Conservation (phyloP, 1,284 basidiomycete genomes). For the Malassezia vespertilionis region DNA sequence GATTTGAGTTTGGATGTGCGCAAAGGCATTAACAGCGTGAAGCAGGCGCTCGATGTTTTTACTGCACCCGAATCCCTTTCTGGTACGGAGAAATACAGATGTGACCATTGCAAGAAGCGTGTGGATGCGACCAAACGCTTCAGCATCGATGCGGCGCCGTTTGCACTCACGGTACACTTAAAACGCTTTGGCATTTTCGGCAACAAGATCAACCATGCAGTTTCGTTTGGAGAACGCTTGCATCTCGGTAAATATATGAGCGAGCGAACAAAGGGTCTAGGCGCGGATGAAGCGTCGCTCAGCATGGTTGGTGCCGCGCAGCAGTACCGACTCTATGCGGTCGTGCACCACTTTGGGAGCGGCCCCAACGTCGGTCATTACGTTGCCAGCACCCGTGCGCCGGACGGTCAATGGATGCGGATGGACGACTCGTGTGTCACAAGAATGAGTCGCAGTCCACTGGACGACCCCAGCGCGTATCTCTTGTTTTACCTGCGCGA, state of each 20-base stretch:
- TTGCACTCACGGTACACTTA: constrained; percentile 86
- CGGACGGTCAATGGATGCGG: constrained; percentile 67
- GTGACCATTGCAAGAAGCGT: constrained; percentile 83
- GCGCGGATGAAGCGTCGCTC: constrained; percentile 15
- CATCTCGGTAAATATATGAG: constrained; percentile 73
- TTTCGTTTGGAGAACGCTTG: constrained; percentile 71
- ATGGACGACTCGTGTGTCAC: constrained; percentile 82
- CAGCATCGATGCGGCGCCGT: constrained; percentile 73
- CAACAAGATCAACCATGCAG: constrained; percentile 55
- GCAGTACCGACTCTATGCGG: constrained; percentile 78
- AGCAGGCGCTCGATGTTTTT: constrained; percentile 70
- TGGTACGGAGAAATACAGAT: constrained; percentile 93
- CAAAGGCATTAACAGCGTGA: constrained; percentile 57
- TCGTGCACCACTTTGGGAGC: constrained; percentile 83
- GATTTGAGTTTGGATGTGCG: constrained; percentile 58
- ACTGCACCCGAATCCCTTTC: constrained; percentile 69
- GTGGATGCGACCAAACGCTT: constrained; percentile 80
- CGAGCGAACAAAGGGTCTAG: constrained; percentile 47
- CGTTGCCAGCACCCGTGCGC: constrained; percentile 70
- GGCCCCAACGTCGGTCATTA: constrained; percentile 95
- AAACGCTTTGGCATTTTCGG: constrained; percentile 89
- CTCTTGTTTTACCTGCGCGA: constrained; percentile 80
- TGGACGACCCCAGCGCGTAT: constrained; percentile 71
- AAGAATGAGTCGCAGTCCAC: constrained; percentile 30
- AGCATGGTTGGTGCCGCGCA: constrained; percentile 48